Evolutionary conservation across 2,329 filamentous ascomycete genomes (phyloP).

Genomic region (Xylaria sp.): DNA sequence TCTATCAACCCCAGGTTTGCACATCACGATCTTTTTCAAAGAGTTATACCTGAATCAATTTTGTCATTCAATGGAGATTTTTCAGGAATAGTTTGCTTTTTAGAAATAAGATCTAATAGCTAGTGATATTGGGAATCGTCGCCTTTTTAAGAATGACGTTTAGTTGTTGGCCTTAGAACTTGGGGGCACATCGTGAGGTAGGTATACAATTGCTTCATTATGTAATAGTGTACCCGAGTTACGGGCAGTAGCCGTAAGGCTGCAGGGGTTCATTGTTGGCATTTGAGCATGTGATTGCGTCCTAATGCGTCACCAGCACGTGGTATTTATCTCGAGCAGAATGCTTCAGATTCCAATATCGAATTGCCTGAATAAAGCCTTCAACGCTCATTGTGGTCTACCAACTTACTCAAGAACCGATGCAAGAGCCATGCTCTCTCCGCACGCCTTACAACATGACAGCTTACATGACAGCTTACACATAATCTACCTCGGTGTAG

Average conservation of each 20-base stretch:
- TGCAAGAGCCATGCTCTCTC: background rate
- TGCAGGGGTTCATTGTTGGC: constrained; percentile 38
- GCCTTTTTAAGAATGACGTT: background rate
- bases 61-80: background rate
- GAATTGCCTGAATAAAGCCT: background rate
- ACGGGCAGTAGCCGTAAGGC: constrained; percentile 36
- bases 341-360: constrained; percentile 7
- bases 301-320: constrained; percentile 34
- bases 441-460: background rate
- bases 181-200: constrained; percentile 32
- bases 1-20: background rate
- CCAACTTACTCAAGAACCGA: constrained; percentile 10
- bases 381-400: background rate
- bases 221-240: constrained; percentile 24
- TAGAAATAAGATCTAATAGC: background rate
- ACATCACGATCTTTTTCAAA: background rate
- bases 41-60: background rate
- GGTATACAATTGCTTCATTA: constrained; percentile 30
- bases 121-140: background rate
- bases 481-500: background rate
- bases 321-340: constrained; percentile 19
- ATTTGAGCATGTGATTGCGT: constrained; percentile 35
- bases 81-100: background rate
- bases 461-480: background rate
- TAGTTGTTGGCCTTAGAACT: background rate